Base-by-base conservation (phyloP, 306 rosid species). In the Dalbergia cultrata region DNA sequence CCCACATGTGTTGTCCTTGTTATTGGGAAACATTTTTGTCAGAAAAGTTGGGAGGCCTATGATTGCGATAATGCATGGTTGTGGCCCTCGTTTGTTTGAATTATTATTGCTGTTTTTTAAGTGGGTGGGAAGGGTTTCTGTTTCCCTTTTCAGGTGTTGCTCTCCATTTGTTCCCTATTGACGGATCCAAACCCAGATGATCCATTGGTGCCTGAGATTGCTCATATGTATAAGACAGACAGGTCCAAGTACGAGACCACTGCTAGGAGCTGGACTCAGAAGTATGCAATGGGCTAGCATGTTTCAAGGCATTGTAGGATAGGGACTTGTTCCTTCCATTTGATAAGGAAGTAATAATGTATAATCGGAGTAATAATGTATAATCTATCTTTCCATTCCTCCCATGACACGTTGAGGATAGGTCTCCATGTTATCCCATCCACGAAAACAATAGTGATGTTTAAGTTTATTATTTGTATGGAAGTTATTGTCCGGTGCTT, bases 201-300 rank as follows among this genome's bases (percentile, higher is more conserved):
- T 61, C 96, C 92, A 9, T 67, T 93, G 77, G 97, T 89, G 87
- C 96, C 96, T 8, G 97, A 93, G 84, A 93, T 91, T 54, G 96
- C 96, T 45, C 96, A 89, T 21, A 88, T 91, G 91, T 93, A 91
- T 75, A 89, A 93, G 92, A 88, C 89, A 62, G 94, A 93, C 86
- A 73, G 87, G 75, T 80, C 91, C 75, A 93, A 91, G 90, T 89
- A 93, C n/a, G 97, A 93, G 91, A 89, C 96, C 4, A 91, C 97
- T 16, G 91, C 97, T 33, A 82, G 96, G 94, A 93, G 94, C 96
- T 93, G 96, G 91, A 93, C 92, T 81, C 92, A 91, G 89, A 93
- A 93, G 86, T 93, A 93, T 77, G 97, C 97, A 12, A 93, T 93
- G 97, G 96, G 96, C 79, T 93, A 88, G 84, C 39, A 39, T 75